phyloP scores from a whole-genome alignment of 2,329 filamentous ascomycete genomes.

The Aspergillus jensenii region DNA sequence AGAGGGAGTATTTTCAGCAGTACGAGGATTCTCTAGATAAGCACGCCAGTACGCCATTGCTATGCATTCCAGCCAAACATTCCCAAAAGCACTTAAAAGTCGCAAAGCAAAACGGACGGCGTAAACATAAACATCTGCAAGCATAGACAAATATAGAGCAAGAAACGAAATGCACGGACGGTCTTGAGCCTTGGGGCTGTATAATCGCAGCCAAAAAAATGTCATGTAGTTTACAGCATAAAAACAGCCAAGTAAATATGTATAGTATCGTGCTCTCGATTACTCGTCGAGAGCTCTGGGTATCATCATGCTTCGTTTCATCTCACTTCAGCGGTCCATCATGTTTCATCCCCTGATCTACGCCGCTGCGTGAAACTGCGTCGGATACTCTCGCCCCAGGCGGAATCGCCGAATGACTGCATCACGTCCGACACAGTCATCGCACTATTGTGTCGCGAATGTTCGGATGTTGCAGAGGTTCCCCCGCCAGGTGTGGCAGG shows the following conservation, averaged over 20 bases:
- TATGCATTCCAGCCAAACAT: conserved; percentile 17
- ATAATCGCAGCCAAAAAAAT: conserved; percentile 29
- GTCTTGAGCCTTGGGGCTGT: not conserved
- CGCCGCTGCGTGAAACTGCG: conserved; percentile 74
- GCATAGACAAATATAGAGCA: not conserved
- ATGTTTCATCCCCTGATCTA: conserved; percentile 26
- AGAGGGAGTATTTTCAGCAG: too few species aligned
- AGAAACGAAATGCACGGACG: not conserved
- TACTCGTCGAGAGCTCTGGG: conserved; percentile 3
- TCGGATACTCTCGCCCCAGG: conserved; percentile 90
- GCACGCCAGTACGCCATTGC: conserved; percentile 12
- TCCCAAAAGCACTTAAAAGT: not conserved
- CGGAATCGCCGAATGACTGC: conserved; percentile 81
- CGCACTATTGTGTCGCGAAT: conserved; percentile 64
- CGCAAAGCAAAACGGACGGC: not conserved
- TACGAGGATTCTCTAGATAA: not conserved
- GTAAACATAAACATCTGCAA: not conserved
- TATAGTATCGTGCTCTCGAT: conserved; percentile 4
- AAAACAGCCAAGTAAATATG: conserved; percentile 11
- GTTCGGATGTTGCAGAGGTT: conserved; percentile 25
- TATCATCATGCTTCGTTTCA: conserved; percentile 15
- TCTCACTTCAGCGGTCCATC: conserved; percentile 15
- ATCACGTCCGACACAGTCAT: conserved; percentile 76
- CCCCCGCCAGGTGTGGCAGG: conserved; percentile 19
- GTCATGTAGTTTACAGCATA: conserved; percentile 30